These are phyloP conservation scores for Kentomonas sorsogonicus DNA, from an alignment of 208 protist species.

Conservation along the genomic window DNA sequence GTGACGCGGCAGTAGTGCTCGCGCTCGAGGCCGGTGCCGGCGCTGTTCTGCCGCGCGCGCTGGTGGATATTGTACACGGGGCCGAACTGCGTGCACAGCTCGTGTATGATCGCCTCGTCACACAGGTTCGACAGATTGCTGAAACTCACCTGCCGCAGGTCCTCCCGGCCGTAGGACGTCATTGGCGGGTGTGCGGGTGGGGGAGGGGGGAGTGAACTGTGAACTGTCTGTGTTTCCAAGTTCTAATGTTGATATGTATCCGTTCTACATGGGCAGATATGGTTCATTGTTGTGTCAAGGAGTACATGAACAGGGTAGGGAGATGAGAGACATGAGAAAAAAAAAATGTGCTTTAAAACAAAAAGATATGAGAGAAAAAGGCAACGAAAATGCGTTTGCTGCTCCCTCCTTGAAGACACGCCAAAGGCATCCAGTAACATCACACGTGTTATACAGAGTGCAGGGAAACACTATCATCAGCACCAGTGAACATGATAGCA, in stretches of 20 bases:
- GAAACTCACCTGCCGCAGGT: slow-evolving; percentile 69
- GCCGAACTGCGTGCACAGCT: slow-evolving; percentile 81
- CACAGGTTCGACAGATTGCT: slow-evolving; percentile 73
- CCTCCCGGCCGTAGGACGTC: slow-evolving; percentile 73
- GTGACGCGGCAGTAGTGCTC: slow-evolving; percentile 75
- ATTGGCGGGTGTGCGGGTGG: slow-evolving; percentile 19
- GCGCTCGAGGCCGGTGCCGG: slow-evolving; percentile 42
- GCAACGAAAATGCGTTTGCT: too few relatives aligned
- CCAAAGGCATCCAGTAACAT: too few relatives aligned
- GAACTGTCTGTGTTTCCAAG: neutral
- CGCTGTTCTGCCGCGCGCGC: slow-evolving; percentile 36
- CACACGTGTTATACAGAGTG: too few relatives aligned
- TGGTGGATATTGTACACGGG: slow-evolving; percentile 64
- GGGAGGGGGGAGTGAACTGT: neutral
- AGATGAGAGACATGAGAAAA: slow-evolving; percentile 7
- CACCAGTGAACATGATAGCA: too few relatives aligned
- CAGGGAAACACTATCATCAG: too few relatives aligned
- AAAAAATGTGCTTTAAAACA: neutral
- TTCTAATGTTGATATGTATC: too few relatives aligned
- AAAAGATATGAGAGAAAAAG: too few relatives aligned
- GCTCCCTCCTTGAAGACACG: too few relatives aligned
- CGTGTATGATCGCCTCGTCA: slow-evolving; percentile 71
- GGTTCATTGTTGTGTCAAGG: too few relatives aligned
- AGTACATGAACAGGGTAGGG: neutral
- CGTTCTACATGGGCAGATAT: too few relatives aligned